Conservation (phyloP, 2,329 filamentous ascomycete genomes). For the Phoma sp. region DNA sequence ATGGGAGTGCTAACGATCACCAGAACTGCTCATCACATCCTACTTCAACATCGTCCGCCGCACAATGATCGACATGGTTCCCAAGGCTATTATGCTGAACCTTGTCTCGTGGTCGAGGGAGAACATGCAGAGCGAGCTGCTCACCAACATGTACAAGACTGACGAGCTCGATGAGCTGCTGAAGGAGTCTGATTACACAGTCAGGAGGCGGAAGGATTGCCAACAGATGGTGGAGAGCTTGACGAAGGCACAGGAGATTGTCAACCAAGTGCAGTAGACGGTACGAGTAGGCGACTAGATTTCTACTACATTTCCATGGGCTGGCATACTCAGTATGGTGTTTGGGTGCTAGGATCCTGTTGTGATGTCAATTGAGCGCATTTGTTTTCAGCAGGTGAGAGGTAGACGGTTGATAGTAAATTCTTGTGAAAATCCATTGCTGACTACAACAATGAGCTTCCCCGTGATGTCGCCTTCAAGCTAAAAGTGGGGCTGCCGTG, state of each 20-base stretch:
- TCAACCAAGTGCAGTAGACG: slow-evolving; percentile 68
- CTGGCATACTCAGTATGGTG: slow-evolving; percentile 30
- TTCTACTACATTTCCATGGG: slow-evolving; percentile 18
- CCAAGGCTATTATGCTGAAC: slow-evolving; percentile 98
- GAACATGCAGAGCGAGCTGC: slow-evolving; percentile 95
- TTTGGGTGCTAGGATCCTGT: slow-evolving; percentile 25
- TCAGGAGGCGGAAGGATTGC: slow-evolving; percentile 94
- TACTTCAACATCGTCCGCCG: slow-evolving; percentile 98
- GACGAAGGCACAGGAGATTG: slow-evolving; percentile 89
- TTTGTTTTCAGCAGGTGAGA: slow-evolving; percentile 10
- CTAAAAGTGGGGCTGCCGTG: slow-evolving; percentile 11
- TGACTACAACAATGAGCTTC: background rate
- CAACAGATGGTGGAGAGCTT: slow-evolving; percentile 99
- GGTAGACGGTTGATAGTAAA: background rate
- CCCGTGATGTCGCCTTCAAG: background rate
- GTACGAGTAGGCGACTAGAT: slow-evolving; percentile 15
- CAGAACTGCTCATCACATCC: slow-evolving; percentile 91
- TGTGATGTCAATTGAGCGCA: slow-evolving; percentile 18
- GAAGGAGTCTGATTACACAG: slow-evolving; percentile 97
- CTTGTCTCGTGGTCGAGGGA: slow-evolving; percentile 97
- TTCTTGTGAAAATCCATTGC: background rate
- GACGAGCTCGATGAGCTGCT: slow-evolving; percentile 90
- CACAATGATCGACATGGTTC: slow-evolving; percentile 99
- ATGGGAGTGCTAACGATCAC: slow-evolving; percentile 22
- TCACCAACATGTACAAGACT: slow-evolving; percentile 96